Evolutionary conservation across 148 eudicot species (phyloP), one percentile per base, ranked within the genome.

Genomic region (Rhododendron molle): DNA sequence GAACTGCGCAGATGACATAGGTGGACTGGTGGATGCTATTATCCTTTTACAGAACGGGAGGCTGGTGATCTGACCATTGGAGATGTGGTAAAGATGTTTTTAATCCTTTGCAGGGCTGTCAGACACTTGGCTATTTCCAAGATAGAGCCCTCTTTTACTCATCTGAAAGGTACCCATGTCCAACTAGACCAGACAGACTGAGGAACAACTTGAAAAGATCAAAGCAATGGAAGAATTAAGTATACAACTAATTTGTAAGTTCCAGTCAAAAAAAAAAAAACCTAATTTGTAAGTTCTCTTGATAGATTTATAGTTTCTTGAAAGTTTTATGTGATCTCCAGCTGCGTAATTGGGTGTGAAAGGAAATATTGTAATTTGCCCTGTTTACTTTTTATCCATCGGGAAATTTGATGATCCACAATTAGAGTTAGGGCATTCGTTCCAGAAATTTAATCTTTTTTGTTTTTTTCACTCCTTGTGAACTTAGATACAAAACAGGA

Each of bases 61-160:
- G 83, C 83, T 26, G 88, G 85, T 20, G 85, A 86, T 56, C 83
- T 77, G 44, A 86, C 82, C n/a, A 84, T 86, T 60, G 82, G 58
- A n/a, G 88, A 86, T 83, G 88, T 86, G 52, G 88, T 77, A 38
- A 77, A 73, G 12, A 86, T 77, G 49, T 78, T 83, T 14, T 83
- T 85, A 83, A 78, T 77, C 67, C 81, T 83, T 67, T 73, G 78
- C 67, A 78, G 76, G 69, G 85, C 83, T 77, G 54, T 77, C 62
- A n/a, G 73, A 76, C 80, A 46, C 30, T 18, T 16, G 0, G 36
- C 78, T 77, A n/a, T 82, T 72, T 67, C 84, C 76, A 76, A 82
- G 85, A 38, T 44, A 74, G 81, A 76, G 67, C 40, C 82, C 44
- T 36, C 69, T 18, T 36, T 67, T 30, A 30, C 72, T 46, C 52